Base-by-base conservation (phyloP, 371 early-diverging fungal species). In the Circinella umbellata region DNA sequence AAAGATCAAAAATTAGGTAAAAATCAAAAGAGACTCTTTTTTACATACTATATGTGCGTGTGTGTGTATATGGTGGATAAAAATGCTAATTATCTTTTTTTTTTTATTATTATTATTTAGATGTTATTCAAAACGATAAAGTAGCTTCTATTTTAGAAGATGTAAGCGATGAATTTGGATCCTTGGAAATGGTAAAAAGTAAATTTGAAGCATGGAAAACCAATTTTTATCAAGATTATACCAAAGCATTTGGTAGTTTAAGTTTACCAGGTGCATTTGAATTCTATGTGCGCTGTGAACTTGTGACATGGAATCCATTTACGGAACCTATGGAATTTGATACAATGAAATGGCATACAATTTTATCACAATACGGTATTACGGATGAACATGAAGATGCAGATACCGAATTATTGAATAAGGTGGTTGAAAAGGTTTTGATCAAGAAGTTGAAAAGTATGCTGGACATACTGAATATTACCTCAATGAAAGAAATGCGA, bases 181-280 rank as follows among this genome's bases (percentile, higher is more conserved):
- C 85, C 0, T 57, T 92, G 13, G 68, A 72, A 46, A 75, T 78
- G 3, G 88, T 91, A 4, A 89, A 87, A 73, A 69, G 76, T 36
- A 82, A 79, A 49, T 91, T 91, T 73, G 88, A 89, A 66, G 83
- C 84, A 3, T 92, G 92, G 92, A 90, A 89, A 61, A 75, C 79
- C 0, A 75, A 82, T 4, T 90, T 84, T 57, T 80, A 80, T 36
- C 87, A 85, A 39, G 93, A 92, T 53, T 92, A 92, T 72, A 76
- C 78, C 49, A 87, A 91, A 60, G 91, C 91, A 0, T 92, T 87
- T 73, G 93, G 93, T 6, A 87, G 87, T 4, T 76, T 91, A 3
- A 85, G 91, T 64, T 67, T 92, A 64, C 89, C 91, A 0, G 87
- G 86, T 11, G 90, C 90, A 3, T 90, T 91, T 76, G 91, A 90